These are phyloP conservation scores for Boletus pseudo-olivaceus DNA, from an alignment of 768 basidiomycete species.

Conservation along the genomic window DNA sequence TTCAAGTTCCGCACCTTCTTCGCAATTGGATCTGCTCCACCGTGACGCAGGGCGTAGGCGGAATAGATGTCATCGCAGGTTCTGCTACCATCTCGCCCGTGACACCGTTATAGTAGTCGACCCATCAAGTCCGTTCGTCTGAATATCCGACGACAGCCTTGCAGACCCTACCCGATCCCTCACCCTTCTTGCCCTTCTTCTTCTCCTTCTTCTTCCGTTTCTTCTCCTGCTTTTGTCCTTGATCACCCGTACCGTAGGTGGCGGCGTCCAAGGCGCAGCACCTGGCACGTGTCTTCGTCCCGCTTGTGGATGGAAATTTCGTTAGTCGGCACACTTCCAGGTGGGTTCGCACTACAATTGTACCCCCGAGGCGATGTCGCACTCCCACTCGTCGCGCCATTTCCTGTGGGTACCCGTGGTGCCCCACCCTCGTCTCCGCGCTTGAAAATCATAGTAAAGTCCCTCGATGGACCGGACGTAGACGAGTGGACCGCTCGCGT, in stretches of 20 bases:
- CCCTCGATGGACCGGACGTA: slow-evolving; percentile 83
- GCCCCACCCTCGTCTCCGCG: slow-evolving; percentile 86
- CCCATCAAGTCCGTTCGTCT: slow-evolving; percentile 24
- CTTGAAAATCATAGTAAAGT: slow-evolving; percentile 90
- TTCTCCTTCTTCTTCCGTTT: slow-evolving; percentile 53
- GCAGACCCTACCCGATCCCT: slow-evolving; percentile 27
- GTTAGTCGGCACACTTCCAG: slow-evolving; percentile 42
- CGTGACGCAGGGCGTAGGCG: slow-evolving; percentile 47
- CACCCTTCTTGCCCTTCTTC: slow-evolving; percentile 43
- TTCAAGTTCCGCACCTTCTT: slow-evolving; percentile 94
- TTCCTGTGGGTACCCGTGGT: slow-evolving; percentile 45
- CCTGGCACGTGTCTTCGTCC: slow-evolving; percentile 63
- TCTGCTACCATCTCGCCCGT: slow-evolving; percentile 11
- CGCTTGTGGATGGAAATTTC: slow-evolving; percentile 24
- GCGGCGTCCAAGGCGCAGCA: slow-evolving; percentile 51
- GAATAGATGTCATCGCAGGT: slow-evolving; percentile 31
- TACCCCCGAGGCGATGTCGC: slow-evolving; percentile 63
- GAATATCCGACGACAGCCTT: slow-evolving; percentile 38
- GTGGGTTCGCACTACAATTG: slow-evolving; percentile 53
- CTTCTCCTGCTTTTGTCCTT: slow-evolving; percentile 27
- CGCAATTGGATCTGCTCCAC: slow-evolving; percentile 62
- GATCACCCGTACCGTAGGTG: slow-evolving; percentile 37
- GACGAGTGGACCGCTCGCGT: slow-evolving; percentile 80
- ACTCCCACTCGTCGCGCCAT: slow-evolving; percentile 39
- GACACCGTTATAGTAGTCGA: slow-evolving; percentile 16